phyloP scores from a whole-genome alignment of 2,329 filamentous ascomycete genomes.

The Exophiala viscosa region DNA sequence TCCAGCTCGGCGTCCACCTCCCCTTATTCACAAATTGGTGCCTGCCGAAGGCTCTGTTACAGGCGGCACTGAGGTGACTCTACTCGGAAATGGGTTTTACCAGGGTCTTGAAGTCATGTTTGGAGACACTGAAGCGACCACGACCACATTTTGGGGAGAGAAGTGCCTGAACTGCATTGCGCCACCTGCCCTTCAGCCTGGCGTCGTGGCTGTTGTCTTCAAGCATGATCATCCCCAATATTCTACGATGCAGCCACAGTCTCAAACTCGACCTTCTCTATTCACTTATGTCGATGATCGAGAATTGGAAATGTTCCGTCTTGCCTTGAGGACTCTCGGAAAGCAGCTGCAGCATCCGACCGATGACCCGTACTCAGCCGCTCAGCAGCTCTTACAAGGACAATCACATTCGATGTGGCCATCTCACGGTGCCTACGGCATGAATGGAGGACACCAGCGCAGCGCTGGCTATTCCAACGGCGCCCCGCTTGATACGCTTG shows the following conservation, averaged over 20 bases:
- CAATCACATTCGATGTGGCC: conserved; percentile 26
- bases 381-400: conserved; percentile 40
- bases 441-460: conserved; percentile 45
- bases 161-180: conserved; percentile 75
- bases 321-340: conserved; percentile 44
- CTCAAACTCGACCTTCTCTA: conserved; percentile 45
- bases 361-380: conserved; percentile 49
- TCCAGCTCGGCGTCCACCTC: conserved; percentile 52
- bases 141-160: conserved; percentile 76
- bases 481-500: conserved; percentile 40
- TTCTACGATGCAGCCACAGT: conserved; percentile 41
- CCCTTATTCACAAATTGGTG: conserved; percentile 76
- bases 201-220: conserved; percentile 68
- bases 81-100: conserved; percentile 76
- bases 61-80: conserved; percentile 82
- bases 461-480: conserved; percentile 43
- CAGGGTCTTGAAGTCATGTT: conserved; percentile 82
- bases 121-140: conserved; percentile 64
- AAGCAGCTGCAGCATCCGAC: conserved; percentile 46
- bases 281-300: conserved; percentile 66
- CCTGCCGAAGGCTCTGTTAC: conserved; percentile 76
- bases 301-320: conserved; percentile 46
- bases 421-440: conserved; percentile 33
- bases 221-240: conserved; percentile 53
- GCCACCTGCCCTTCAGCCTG: conserved; percentile 65